These are phyloP conservation scores for Penicillium sp. DNA, from an alignment of 2,329 filamentous ascomycete genomes.

Conservation along the genomic window DNA sequence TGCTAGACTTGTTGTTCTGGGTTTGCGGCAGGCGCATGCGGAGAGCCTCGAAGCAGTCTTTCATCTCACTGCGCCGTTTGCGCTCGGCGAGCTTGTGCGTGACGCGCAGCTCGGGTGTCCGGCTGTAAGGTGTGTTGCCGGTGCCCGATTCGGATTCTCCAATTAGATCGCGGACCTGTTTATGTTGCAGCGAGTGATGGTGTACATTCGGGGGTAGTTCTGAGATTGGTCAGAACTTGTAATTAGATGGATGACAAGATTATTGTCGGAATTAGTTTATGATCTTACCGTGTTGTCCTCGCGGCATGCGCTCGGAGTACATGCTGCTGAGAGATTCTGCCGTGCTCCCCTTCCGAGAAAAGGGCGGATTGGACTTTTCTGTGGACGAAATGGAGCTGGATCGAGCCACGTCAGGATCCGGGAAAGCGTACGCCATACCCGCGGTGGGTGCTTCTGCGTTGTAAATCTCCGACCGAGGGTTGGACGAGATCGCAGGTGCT, in stretches of 20 bases:
- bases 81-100: conserved; percentile 54
- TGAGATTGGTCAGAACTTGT: conserved; percentile 17
- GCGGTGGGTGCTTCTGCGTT: conserved; percentile 52
- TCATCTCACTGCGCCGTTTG: conserved; percentile 56
- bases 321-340: conserved; percentile 52
- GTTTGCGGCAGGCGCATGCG: conserved; percentile 47
- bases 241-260: background rate
- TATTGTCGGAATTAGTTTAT: background rate
- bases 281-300: conserved; percentile 50
- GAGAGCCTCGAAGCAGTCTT: conserved; percentile 52
- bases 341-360: conserved; percentile 49
- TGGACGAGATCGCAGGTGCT: conserved; percentile 51
- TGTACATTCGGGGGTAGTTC: conserved; percentile 51
- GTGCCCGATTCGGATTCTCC: conserved; percentile 46
- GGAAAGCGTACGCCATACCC: conserved; percentile 54
- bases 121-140: conserved; percentile 50
- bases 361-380: conserved; percentile 35
- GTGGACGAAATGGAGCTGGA: conserved; percentile 40
- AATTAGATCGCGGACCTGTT: conserved; percentile 50
- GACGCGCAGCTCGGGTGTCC: conserved; percentile 52
- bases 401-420: conserved; percentile 49
- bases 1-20: conserved; percentile 55
- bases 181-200: conserved; percentile 51
- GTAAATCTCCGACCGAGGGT: conserved; percentile 52
- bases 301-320: conserved; percentile 50